Percentiles rank a stretch among this genome's conserved stretches.
These are phyloP conservation scores for Aspergillus ruber DNA, from an alignment of 2,329 filamentous ascomycete species.

Conservation along the genomic window DNA sequence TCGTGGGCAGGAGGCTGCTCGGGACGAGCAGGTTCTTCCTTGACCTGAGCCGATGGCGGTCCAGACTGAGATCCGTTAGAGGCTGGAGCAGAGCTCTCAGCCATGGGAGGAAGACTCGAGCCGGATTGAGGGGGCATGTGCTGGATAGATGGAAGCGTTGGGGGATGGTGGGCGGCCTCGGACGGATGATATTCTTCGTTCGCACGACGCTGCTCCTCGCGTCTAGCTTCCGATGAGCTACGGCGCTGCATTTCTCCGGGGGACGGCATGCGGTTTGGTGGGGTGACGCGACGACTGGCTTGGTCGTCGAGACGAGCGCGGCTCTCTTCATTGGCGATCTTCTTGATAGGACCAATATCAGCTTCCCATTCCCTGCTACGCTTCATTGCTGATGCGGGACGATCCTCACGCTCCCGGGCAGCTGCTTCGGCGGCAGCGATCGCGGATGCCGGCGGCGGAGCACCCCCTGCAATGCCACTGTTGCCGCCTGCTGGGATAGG, in stretches of 20 bases:
- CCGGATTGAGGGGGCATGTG: slow-evolving; percentile 39
- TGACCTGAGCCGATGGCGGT: slow-evolving; percentile 36
- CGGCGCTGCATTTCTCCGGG: slow-evolving; percentile 64
- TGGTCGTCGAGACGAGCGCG: slow-evolving; percentile 81
- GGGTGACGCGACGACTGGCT: slow-evolving; percentile 67
- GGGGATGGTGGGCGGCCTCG: slow-evolving; percentile 81
- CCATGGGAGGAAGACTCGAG: slow-evolving; percentile 53
- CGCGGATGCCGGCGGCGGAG: slow-evolving; percentile 60
- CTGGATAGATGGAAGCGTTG: slow-evolving; percentile 49
- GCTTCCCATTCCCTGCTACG: slow-evolving; percentile 90
- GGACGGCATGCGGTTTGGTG: slow-evolving; percentile 52
- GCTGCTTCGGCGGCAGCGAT: slow-evolving; percentile 62
- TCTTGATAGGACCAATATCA: slow-evolving; percentile 64
- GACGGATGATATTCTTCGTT: slow-evolving; percentile 84
- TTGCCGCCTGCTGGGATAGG: slow-evolving; percentile 50
- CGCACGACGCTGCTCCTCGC: slow-evolving; percentile 63
- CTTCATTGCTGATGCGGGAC: slow-evolving; percentile 77
- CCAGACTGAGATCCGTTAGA: slow-evolving; percentile 38
- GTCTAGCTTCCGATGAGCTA: slow-evolving; percentile 66
- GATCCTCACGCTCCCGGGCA: slow-evolving; percentile 60
- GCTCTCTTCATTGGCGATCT: slow-evolving; percentile 80
- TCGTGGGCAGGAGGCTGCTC: slow-evolving; percentile 57
- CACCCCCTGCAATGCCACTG: slow-evolving; percentile 61
- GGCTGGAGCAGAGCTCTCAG: slow-evolving; percentile 38
- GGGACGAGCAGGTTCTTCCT: slow-evolving; percentile 49